phyloP scores from a whole-genome alignment of 139 green algal genomes.

The Chlorella vulgaris region DNA sequence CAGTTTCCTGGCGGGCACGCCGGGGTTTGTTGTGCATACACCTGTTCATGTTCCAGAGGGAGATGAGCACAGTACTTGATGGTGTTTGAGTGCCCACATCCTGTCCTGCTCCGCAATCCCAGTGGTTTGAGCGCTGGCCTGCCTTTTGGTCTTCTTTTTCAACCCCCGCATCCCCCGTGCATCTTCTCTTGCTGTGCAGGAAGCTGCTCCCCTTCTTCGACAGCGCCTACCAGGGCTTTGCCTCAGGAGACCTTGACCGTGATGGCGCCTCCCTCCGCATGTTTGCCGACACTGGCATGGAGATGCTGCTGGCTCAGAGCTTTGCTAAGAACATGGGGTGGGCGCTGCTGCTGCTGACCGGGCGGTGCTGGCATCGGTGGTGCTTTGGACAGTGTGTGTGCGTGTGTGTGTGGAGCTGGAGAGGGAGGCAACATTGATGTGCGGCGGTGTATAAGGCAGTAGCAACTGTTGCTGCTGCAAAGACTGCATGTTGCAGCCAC shows the following conservation, averaged over 20 bases:
- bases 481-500: no score
- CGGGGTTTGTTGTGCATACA: not conserved
- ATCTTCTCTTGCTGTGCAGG: not conserved
- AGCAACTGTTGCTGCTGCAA: no score
- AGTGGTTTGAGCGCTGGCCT: no score
- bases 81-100: no score
- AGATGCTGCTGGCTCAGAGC: constrained; percentile 82
- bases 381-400: no score
- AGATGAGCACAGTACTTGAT: no score
- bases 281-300: constrained; percentile 89
- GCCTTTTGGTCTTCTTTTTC: not conserved
- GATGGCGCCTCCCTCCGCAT: constrained; percentile 87
- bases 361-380: not conserved
- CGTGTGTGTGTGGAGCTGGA: no score
- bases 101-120: no score
- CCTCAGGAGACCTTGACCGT: constrained; percentile 85
- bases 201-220: constrained; percentile 95
- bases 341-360: no score
- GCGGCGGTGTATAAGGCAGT: no score
- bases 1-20: not conserved
- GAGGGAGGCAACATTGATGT: no score
- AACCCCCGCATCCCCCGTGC: not conserved
- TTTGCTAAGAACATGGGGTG: constrained; percentile 98
- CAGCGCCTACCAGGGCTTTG: constrained; percentile 62
- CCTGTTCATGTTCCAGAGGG: not conserved